A percentile compares a stretch with the other conserved stretches of the same genome.
phyloP scores from a whole-genome alignment of 495 filamentous ascomycete genomes.

The Neurospora hispaniola region DNA sequence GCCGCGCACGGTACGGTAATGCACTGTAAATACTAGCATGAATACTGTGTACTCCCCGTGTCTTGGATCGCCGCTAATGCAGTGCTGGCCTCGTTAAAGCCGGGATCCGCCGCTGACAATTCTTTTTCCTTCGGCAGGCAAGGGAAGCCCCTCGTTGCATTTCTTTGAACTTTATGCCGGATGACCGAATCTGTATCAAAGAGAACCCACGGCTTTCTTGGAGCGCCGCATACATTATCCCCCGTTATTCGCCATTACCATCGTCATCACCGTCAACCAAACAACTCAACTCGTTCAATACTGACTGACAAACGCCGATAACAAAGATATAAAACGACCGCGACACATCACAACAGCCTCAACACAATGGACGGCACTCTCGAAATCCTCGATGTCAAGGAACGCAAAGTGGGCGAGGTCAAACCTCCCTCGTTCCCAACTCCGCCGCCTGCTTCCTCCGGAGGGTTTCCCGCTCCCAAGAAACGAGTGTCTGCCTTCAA shows the following conservation, averaged over 20 bases:
- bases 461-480: constrained; percentile 82
- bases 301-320: not conserved
- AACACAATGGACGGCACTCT: constrained; percentile 28
- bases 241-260: not conserved
- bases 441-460: constrained; percentile 41
- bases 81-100: not conserved
- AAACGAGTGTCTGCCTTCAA: constrained; percentile 75
- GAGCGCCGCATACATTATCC: not conserved
- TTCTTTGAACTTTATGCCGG: not conserved
- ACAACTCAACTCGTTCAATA: not conserved
- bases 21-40: not conserved
- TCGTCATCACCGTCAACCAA: not conserved
- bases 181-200: not conserved
- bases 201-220: not conserved
- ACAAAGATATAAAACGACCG: not conserved
- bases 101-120: not conserved
- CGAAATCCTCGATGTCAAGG: constrained; percentile 69
- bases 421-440: constrained; percentile 56
- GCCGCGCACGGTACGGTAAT: not conserved
- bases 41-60: not conserved
- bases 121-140: not conserved
- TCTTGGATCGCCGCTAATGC: constrained; percentile 17
- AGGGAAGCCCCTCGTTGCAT: not conserved
- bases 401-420: constrained; percentile 47
- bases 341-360: not conserved